Percentiles rank a stretch among this genome's conserved stretches.
These are phyloP conservation scores for Solanum chiquidenum DNA, from an alignment of 257 asterid genomes.

Conservation along the genomic window DNA sequence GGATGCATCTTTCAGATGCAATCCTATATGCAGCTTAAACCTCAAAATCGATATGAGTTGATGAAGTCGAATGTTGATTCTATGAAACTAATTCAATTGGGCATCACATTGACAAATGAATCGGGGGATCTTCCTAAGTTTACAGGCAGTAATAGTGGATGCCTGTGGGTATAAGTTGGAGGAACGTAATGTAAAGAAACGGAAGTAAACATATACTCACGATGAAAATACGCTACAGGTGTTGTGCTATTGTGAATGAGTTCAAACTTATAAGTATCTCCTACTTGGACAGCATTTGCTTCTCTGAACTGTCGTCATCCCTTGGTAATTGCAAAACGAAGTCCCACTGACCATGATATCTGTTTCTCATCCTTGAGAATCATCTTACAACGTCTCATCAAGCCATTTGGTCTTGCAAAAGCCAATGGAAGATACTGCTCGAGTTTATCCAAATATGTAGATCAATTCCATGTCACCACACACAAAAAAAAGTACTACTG, in stretches of 20 bases:
- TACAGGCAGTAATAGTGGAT: no score
- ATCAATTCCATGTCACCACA: background rate
- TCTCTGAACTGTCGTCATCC: background rate
- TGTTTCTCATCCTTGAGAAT: background rate
- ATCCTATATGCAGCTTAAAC: no score
- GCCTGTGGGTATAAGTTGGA: background rate
- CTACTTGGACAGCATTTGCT: background rate
- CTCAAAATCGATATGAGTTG: no score
- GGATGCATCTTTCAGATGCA: no score
- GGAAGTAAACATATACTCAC: background rate
- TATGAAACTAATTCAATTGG: no score
- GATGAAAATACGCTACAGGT: background rate
- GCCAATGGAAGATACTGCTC: background rate
- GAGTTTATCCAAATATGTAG: background rate
- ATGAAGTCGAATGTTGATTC: no score
- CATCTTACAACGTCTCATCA: background rate
- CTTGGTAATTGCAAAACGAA: background rate
- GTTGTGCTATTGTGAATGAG: background rate
- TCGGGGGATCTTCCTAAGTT: no score
- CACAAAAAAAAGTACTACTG: background rate
- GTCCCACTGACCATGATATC: background rate
- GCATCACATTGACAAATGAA: no score
- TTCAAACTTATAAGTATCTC: background rate
- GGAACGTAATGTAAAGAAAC: background rate
- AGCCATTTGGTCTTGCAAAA: slow-evolving; percentile 1